Evolutionary conservation across 2,329 filamentous ascomycete species (phyloP), one percentile per base, ranked within the genome.

Genomic region (Nothopassalora personata): DNA sequence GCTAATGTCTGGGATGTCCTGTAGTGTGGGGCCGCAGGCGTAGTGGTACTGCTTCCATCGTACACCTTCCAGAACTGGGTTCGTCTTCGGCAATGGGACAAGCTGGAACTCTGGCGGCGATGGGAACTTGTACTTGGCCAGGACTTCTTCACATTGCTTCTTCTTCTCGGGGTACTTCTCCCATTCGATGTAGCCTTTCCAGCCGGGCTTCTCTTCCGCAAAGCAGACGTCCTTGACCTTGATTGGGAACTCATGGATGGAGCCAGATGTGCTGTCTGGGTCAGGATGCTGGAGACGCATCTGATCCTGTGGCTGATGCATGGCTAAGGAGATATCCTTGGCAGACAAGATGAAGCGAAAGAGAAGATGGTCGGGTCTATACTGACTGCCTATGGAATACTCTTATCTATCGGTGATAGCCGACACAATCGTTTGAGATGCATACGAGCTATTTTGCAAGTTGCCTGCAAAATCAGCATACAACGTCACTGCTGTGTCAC

Each of bases 151-250:
- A 0, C 83, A 86, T 49, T 80, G 74, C 28, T 77, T 78, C 66
- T 86, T 87, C 72, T 88, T 89, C 51, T 87, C 84, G 0, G 86
- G 86, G 56, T 88, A 86, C 11, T 83, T 79, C 68, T 88, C 86
- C 86, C 86, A 88, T 66, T 88, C 86, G 5, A 90, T 77, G 60
- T 87, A 89, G 7, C 83, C 76, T 63, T 72, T 74, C 76, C 77
- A 79, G 3, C 76, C 76, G 36, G 70, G 61, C 9, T 68, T 64
- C 59, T 79, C 77, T 50, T 74, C 69, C 4, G 67, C 61, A 54
- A 78, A 79, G 31, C 73, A 66, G 52, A 80, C 76, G 18, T 58
- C 60, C 9, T 53, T 53, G 10, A 53, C 47, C 19, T 47, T 19
- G 36, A 56, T 39, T 19, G 62, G 59, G 30, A 66, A 66, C 47